Evolutionary conservation across 2,329 filamentous ascomycete species (phyloP), one percentile per base, ranked within the genome.

Genomic region (Penicillium sp.): DNA sequence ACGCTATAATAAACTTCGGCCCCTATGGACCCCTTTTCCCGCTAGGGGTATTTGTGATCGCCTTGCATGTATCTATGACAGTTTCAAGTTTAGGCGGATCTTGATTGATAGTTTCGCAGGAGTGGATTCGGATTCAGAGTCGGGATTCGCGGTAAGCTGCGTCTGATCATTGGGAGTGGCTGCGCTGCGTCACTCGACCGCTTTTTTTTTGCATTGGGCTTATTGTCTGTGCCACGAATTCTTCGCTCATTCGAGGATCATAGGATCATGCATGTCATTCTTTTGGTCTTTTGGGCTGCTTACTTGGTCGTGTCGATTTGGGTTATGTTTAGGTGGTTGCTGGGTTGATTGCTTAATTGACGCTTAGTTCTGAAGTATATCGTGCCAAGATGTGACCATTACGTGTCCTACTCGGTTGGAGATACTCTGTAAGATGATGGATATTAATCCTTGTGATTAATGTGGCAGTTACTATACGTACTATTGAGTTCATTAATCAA

Each of bases 11-110:
- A 56, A 41, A 56, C 43, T 62, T 54, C 47, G 49, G 48, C 48
- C 33, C 33, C 56, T 48, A 35, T 47, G 41, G 39, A 29, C 13
- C 49, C 52, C 48, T 44, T 55, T 45, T 43, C 46, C 41, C 19
- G 37, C 47, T 61, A 48, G 26, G 53, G 39, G 19, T n/a, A 22
- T 41, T 39, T 39, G 24, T 43, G 57, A 60, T 62, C 55, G 53
- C 47, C 57, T 52, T 62, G 55, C 48, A 54, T 57, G 39, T 22
- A 41, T 39, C 39, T 56, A 21, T 52, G 55, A 54, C 57, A 37
- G 39, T 55, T 52, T 37, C 22, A 27, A 43, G 26, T 52, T 51
- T 44, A 53, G 52, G 35, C 50, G 44, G 45, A 54, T 54, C 27
- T 45, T 13, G 39, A 41, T 41, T 41, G 39, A 41, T 22, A 22